Percentiles rank a stretch among this genome's conserved stretches.
Evolutionary conservation across 768 basidiomycete genomes (phyloP).

Genomic region (Lactifluus echinatus): DNA sequence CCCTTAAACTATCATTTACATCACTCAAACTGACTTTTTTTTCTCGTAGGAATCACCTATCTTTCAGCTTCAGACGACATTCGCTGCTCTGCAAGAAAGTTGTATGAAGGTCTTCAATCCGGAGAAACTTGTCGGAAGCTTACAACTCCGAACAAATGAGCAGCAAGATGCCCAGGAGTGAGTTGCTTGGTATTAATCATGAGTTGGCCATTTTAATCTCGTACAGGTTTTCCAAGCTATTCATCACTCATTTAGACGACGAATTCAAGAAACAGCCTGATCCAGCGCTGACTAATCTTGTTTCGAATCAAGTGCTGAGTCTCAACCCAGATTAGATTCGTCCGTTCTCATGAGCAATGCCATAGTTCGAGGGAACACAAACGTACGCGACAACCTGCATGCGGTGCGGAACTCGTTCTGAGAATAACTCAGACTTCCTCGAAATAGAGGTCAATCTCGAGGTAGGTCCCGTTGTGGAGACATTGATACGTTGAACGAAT

Average conservation of each 20-base stretch:
- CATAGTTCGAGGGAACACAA: slow-evolving; percentile 80
- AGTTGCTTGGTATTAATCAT: slow-evolving; percentile 21
- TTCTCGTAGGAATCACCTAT: slow-evolving; percentile 63
- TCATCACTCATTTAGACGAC: slow-evolving; percentile 79
- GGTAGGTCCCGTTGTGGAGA: slow-evolving; percentile 32
- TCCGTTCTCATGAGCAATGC: neutral
- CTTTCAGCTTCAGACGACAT: slow-evolving; percentile 69
- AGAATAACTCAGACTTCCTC: slow-evolving; percentile 63
- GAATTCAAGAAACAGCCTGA: slow-evolving; percentile 80
- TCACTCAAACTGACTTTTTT: neutral
- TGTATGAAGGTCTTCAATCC: slow-evolving; percentile 73
- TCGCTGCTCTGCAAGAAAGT: slow-evolving; percentile 79
- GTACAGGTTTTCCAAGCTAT: slow-evolving; percentile 84
- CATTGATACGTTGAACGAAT: neutral
- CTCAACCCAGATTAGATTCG: neutral
- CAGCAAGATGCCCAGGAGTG: slow-evolving; percentile 98
- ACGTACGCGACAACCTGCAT: slow-evolving; percentile 75
- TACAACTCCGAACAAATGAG: slow-evolving; percentile 71
- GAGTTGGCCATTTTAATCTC: slow-evolving; percentile 1
- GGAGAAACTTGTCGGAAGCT: slow-evolving; percentile 70
- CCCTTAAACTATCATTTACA: neutral
- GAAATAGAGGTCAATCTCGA: slow-evolving; percentile 85
- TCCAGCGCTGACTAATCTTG: slow-evolving; percentile 52
- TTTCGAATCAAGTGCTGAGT: slow-evolving; percentile 57
- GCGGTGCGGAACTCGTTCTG: slow-evolving; percentile 58